A percentile compares a stretch with the other conserved stretches of the same genome.
Evolutionary conservation across 1,284 basidiomycete genomes (phyloP).

Genomic region (Tetrapyrgos nigripes): DNA sequence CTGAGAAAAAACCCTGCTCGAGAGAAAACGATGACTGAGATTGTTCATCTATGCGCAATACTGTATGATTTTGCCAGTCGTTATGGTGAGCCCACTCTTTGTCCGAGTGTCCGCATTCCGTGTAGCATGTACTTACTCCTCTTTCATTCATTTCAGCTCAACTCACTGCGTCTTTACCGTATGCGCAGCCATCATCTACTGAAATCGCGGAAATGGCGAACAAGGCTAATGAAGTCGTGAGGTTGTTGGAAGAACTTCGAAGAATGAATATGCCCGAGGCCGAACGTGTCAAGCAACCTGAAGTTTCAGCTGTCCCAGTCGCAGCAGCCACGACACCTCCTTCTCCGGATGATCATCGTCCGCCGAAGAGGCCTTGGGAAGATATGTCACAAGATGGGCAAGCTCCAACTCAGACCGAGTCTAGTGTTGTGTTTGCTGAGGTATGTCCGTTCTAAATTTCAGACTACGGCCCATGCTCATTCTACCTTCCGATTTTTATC

Average conservation of each 20-base stretch:
- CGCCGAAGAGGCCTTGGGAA: conserved; percentile 81
- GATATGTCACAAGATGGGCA: conserved; percentile 57
- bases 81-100: conserved; percentile 54
- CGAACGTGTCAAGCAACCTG: conserved; percentile 44
- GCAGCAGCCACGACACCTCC: conserved; percentile 19
- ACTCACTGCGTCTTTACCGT: conserved; percentile 50
- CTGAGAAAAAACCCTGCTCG: conserved; percentile 29
- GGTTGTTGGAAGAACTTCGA: conserved; percentile 67
- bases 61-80: conserved; percentile 68
- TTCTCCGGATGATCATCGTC: conserved; percentile 53
- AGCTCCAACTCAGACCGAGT: conserved; percentile 18
- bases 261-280: conserved; percentile 42
- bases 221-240: conserved; percentile 66
- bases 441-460: conserved; percentile 5
- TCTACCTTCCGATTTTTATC: no score
- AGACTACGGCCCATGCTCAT: no score
- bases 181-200: conserved; percentile 54
- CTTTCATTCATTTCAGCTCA: conserved; percentile 43
- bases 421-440: conserved; percentile 5
- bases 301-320: conserved; percentile 25
- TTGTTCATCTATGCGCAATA: conserved; percentile 63
- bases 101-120: conserved; percentile 8
- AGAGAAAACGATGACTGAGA: conserved; percentile 52
- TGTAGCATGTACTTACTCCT: no score
- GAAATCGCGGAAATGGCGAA: conserved; percentile 74